A percentile compares a stretch with the other conserved stretches of the same genome.
Evolutionary conservation across 2,329 filamentous ascomycete genomes (phyloP).

Genomic region (Pyrenophora graminea): DNA sequence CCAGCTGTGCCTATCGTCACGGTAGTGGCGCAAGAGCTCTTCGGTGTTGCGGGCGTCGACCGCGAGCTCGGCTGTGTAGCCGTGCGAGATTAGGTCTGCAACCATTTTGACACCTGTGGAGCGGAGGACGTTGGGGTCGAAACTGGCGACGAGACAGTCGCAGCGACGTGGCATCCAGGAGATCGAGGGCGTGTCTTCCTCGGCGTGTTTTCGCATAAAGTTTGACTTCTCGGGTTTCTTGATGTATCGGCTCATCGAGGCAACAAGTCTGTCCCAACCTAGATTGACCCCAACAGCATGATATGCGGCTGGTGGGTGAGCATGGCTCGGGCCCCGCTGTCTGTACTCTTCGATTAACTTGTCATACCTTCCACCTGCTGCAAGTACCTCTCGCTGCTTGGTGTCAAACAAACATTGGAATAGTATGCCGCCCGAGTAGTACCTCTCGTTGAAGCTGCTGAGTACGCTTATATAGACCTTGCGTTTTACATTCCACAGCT

Average conservation of each 20-base stretch:
- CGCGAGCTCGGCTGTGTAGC: slow-evolving; percentile 86
- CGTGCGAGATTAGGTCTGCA: slow-evolving; percentile 77
- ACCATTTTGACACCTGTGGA: slow-evolving; percentile 77
- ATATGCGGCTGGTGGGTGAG: slow-evolving; percentile 50
- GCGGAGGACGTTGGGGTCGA: slow-evolving; percentile 75
- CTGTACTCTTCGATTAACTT: slow-evolving; percentile 82
- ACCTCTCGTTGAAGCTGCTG: slow-evolving; percentile 86
- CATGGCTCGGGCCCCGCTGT: slow-evolving; percentile 65
- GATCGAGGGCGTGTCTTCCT: slow-evolving; percentile 54
- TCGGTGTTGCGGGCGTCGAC: slow-evolving; percentile 78
- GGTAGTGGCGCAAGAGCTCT: slow-evolving; percentile 75
- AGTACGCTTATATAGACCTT: slow-evolving; percentile 86
- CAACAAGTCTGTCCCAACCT: slow-evolving; percentile 80
- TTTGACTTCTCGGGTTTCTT: slow-evolving; percentile 51
- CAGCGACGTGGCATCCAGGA: slow-evolving; percentile 61
- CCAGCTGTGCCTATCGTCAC: slow-evolving; percentile 81
- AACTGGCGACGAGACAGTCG: slow-evolving; percentile 87
- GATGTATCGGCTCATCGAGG: slow-evolving; percentile 60
- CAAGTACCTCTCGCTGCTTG: slow-evolving; percentile 81
- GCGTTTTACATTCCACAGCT: slow-evolving; percentile 72
- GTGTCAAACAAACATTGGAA: slow-evolving; percentile 91
- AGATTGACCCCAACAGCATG: slow-evolving; percentile 93
- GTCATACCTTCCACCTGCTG: slow-evolving; percentile 92
- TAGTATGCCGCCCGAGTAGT: slow-evolving; percentile 77
- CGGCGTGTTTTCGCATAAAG: slow-evolving; percentile 72